Base-by-base conservation (phyloP, 768 basidiomycete species). In the Mrakia gelida region DNA sequence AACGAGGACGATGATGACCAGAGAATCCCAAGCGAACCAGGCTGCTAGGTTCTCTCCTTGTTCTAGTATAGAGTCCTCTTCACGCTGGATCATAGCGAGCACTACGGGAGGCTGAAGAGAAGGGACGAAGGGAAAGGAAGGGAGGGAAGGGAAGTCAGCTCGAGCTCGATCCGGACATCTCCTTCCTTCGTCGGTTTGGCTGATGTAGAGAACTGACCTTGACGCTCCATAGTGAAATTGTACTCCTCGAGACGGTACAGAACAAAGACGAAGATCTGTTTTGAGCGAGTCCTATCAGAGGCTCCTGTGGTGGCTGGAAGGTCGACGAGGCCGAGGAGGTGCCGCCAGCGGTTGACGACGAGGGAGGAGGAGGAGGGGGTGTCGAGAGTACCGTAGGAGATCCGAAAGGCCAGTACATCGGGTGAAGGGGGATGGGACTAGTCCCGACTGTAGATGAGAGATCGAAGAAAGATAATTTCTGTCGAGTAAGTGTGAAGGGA, bases 1-100 rank as follows among this genome's bases (percentile, higher is more conserved):
- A 77, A 92, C 95, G 85, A 92, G 89, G 30, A 98, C 88, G 74
- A 95, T 89, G 70, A 98, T 89, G 81, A 90, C 87, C 81, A 87
- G 87, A 49, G 92, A 91, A 83, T 95, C 93, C 74, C 91, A 90
- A 26, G 94, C 90, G 94, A 95, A 98, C 81, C 89, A 88, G 18
- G 89, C 89, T 73, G 88, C 85, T 28, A 87, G 79, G 81, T 94
- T 96, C 81, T 90, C 88, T n/a, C 95, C 95, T 83, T 95, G 94
- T 78, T 92, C 91, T 75, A 88, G 84, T 56, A 96, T 86, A 26
- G 93, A 95, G 1, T 89, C 88, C 10, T 90, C 86, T 52, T 93
- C 92, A 75, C 95, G 89, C 45, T 90, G 87, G 26, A 96, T 87
- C 80, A 90, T 88, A 30, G 92, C 91, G 79, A 85, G 82, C 32